These are phyloP conservation scores for Stereocaulon alpinum DNA, from an alignment of 495 filamentous ascomycete species.

Conservation along the genomic window DNA sequence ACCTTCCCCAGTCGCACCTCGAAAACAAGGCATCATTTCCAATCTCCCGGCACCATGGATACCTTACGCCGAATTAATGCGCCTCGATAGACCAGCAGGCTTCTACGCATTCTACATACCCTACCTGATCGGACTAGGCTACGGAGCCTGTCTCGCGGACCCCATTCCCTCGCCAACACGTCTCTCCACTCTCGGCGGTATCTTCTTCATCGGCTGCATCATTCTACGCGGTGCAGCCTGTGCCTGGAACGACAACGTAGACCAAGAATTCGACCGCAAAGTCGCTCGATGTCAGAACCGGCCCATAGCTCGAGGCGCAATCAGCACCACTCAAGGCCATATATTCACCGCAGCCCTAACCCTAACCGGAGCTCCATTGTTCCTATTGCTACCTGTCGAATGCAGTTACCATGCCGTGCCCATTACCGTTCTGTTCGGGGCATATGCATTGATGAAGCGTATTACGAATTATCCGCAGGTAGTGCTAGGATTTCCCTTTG, in stretches of 20 bases:
- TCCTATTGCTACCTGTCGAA: slow-evolving; percentile 12
- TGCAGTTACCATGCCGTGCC: slow-evolving; percentile 20
- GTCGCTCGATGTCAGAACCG: slow-evolving; percentile 31
- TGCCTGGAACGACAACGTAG: slow-evolving; percentile 39
- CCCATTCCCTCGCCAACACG: background rate
- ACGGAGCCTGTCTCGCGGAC: slow-evolving; percentile 20
- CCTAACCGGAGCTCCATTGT: background rate
- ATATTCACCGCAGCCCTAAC: slow-evolving; percentile 20
- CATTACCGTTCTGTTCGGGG: slow-evolving; percentile 26
- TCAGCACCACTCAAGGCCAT: slow-evolving; percentile 27
- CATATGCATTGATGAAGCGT: background rate
- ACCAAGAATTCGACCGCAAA: slow-evolving; percentile 33
- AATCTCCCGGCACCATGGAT: slow-evolving; percentile 24
- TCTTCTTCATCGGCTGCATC: slow-evolving; percentile 15
- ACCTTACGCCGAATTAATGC: slow-evolving; percentile 36
- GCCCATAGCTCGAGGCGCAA: slow-evolving; percentile 38
- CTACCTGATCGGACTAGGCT: slow-evolving; percentile 26
- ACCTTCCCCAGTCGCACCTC: too few species aligned
- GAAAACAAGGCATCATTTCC: background rate
- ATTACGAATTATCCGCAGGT: background rate
- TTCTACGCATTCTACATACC: slow-evolving; percentile 29
- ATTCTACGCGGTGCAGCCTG: slow-evolving; percentile 30
- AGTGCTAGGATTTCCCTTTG: background rate
- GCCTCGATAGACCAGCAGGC: slow-evolving; percentile 30
- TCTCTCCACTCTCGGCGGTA: background rate